phyloP scores from a whole-genome alignment of 352 stramenopile genomes.

The Blastocystis sp. region DNA sequence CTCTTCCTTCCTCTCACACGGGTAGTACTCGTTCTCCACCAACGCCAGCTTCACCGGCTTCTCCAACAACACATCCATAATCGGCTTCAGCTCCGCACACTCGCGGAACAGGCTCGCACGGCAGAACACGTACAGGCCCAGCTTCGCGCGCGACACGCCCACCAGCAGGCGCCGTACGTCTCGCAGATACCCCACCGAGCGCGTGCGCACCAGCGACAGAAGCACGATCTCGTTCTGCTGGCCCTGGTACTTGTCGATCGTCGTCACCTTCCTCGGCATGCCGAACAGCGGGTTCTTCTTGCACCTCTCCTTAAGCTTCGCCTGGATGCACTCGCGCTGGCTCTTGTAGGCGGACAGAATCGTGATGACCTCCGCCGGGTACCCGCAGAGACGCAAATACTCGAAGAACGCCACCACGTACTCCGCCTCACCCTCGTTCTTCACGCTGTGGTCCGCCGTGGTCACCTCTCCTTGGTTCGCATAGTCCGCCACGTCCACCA shows the following conservation, averaged over 20 bases:
- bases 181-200: slow-evolving; percentile 82
- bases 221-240: slow-evolving; percentile 92
- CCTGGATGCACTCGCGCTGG: slow-evolving; percentile 85
- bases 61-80: slow-evolving; percentile 75
- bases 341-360: slow-evolving; percentile 92
- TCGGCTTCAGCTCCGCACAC: slow-evolving; percentile 78
- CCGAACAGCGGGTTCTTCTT: not conserved
- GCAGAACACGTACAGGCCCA: slow-evolving; percentile 90
- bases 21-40: slow-evolving; percentile 75
- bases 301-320: slow-evolving; percentile 77
- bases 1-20: not conserved
- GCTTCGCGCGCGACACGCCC: slow-evolving; percentile 83
- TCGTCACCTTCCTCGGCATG: slow-evolving; percentile 77
- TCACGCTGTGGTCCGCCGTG: slow-evolving; percentile 82
- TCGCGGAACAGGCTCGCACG: slow-evolving; percentile 77
- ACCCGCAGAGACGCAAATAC: slow-evolving; percentile 88
- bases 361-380: slow-evolving; percentile 83
- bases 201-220: slow-evolving; percentile 87
- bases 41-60: slow-evolving; percentile 75
- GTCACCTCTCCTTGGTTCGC: slow-evolving; percentile 77
- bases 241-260: slow-evolving; percentile 90
- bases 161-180: slow-evolving; percentile 87
- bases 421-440: slow-evolving; percentile 90
- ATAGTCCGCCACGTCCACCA: slow-evolving; percentile 85
- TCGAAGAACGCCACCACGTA: slow-evolving; percentile 87